phyloP scores from a whole-genome alignment of 345 rosid species.

The Citrus sp. region DNA sequence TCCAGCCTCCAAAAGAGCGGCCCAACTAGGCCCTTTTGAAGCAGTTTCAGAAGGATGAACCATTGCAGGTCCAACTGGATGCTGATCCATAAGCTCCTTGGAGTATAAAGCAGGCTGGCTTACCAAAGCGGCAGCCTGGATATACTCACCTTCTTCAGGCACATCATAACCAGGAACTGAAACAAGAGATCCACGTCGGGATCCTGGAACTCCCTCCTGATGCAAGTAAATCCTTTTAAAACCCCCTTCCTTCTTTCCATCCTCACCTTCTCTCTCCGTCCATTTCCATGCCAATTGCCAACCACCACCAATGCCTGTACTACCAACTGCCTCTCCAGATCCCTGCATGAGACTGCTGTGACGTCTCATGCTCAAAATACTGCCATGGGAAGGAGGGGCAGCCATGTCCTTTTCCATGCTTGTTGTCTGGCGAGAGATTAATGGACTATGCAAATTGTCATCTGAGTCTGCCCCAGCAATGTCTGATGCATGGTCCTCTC shows the following conservation, averaged over 20 bases:
- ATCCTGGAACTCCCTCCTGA: constrained; percentile 66
- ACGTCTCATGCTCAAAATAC: constrained; percentile 60
- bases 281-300: constrained; percentile 98
- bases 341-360: constrained; percentile 71
- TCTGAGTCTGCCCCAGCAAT: constrained; percentile 68
- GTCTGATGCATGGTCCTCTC: constrained; percentile 57
- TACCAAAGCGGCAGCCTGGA: constrained; percentile 91
- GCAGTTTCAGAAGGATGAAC: constrained; percentile 60
- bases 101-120: constrained; percentile 76
- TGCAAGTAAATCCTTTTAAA: constrained; percentile 85
- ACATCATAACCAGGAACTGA: constrained; percentile 60
- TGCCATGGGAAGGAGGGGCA: constrained; percentile 54
- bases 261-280: constrained; percentile 63
- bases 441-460: constrained; percentile 77
- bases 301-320: constrained; percentile 93
- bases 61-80: constrained; percentile 65
- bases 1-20: constrained; percentile 86
- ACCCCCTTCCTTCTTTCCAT: constrained; percentile 71
- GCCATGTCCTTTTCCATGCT: constrained; percentile 75
- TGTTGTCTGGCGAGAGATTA: constrained; percentile 87
- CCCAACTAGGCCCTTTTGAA: constrained; percentile 63
- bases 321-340: constrained; percentile 49
- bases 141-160: constrained; percentile 56
- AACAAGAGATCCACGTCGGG: constrained; percentile 73
- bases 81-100: constrained; percentile 50